Evolutionary conservation across 345 rosid genomes (phyloP).

Genomic region (Heritiera fomes): DNA sequence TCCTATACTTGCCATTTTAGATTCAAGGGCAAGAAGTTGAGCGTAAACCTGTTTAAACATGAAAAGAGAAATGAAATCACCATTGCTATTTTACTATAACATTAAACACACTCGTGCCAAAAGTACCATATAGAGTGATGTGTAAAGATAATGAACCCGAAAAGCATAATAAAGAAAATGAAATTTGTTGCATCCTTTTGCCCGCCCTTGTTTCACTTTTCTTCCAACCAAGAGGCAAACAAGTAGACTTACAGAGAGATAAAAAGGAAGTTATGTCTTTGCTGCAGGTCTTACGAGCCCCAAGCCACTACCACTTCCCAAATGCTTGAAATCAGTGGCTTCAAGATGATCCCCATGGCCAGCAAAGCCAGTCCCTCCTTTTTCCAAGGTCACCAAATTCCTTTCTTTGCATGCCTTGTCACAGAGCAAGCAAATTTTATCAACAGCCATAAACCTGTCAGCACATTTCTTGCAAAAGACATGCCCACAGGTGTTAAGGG

Average conservation of each 20-base stretch:
- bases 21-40: not conserved
- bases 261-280: conserved; percentile 42
- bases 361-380: conserved; percentile 92
- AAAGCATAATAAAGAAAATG: not conserved
- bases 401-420: conserved; percentile 69
- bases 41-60: not conserved
- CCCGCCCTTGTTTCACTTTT: too few species aligned
- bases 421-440: conserved; percentile 87
- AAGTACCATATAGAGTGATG: not conserved
- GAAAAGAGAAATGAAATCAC: not conserved
- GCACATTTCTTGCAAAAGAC: conserved; percentile 96
- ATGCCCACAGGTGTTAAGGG: conserved; percentile 89
- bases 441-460: conserved; percentile 64
- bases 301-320: conserved; percentile 93
- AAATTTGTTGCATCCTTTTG: not conserved
- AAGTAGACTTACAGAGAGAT: not conserved
- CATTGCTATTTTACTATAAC: not conserved
- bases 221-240: not conserved
- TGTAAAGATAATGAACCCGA: not conserved
- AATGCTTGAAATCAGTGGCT: conserved; percentile 88
- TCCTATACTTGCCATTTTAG: not conserved
- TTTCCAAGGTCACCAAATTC: conserved; percentile 69
- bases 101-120: not conserved
- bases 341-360: conserved; percentile 83
- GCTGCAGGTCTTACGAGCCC: conserved; percentile 82